Conservation (phyloP, 2,329 filamentous ascomycete genomes). For the Arthrobotrys sinensis region DNA sequence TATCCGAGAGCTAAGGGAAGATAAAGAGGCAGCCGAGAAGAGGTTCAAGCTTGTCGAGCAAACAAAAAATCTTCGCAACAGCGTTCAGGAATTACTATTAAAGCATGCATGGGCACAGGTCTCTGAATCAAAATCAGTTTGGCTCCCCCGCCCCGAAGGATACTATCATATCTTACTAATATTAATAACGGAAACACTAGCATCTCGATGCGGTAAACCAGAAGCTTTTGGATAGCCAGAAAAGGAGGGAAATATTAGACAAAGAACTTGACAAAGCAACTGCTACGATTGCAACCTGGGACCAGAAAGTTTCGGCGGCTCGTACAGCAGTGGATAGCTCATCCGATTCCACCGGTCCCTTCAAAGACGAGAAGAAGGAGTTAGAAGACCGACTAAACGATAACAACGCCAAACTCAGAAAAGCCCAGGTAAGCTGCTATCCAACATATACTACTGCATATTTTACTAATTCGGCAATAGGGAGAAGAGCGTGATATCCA, state of each 20-base stretch:
- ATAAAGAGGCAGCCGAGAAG: constrained; percentile 75
- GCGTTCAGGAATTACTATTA: constrained; percentile 74
- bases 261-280: constrained; percentile 18
- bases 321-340: constrained; percentile 30
- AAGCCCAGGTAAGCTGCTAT: constrained; percentile 21
- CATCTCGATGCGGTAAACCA: constrained; percentile 5
- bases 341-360: constrained; percentile 27
- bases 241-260: neutral
- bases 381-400: constrained; percentile 26
- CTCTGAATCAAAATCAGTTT: constrained; percentile 77
- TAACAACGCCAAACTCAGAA: neutral
- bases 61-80: constrained; percentile 76
- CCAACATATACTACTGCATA: neutral
- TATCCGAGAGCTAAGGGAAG: constrained; percentile 74
- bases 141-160: neutral
- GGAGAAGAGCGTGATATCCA: constrained; percentile 65
- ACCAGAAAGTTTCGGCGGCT: constrained; percentile 38
- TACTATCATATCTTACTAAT: constrained; percentile 2
- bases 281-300: constrained; percentile 19
- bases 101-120: constrained; percentile 93
- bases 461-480: constrained; percentile 24
- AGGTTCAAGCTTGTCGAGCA: constrained; percentile 78
- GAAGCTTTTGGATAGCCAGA: constrained; percentile 8
- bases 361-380: constrained; percentile 49
- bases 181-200: constrained; percentile 1